A percentile compares a stretch with the other conserved stretches of the same genome.
Conservation (phyloP, 129 eudicot genomes). For the Dittrichia graveolens region DNA sequence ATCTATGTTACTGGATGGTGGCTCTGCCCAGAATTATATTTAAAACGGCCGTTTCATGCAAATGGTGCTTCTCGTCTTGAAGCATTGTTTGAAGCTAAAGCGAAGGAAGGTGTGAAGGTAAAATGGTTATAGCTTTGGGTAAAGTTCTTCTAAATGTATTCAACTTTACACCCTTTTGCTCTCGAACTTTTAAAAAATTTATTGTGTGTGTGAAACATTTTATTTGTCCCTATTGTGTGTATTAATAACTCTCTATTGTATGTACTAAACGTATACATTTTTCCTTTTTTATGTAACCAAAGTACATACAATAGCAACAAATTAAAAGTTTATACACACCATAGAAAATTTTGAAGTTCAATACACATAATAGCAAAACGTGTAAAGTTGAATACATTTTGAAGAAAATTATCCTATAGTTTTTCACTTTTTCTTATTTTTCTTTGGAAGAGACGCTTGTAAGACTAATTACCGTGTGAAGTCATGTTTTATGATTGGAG, state of each 20-base stretch:
- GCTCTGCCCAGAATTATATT: constrained; percentile 94
- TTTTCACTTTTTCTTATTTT: not conserved
- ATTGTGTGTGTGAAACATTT: not conserved
- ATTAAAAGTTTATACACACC: too few relatives aligned
- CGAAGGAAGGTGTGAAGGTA: constrained; percentile 98
- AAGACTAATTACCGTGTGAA: not conserved
- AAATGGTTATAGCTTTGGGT: not conserved
- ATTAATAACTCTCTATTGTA: too few relatives aligned
- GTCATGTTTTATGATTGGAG: not conserved
- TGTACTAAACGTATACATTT: too few relatives aligned
- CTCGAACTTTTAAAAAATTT: not conserved
- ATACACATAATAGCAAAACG: too few relatives aligned
- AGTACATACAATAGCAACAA: too few relatives aligned
- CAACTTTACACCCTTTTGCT: too few relatives aligned
- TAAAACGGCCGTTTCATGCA: constrained; percentile 77
- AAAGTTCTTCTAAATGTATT: too few relatives aligned
- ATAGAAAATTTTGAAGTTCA: too few relatives aligned
- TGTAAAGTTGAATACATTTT: too few relatives aligned
- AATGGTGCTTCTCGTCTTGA: constrained; percentile 78
- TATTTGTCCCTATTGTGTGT: too few relatives aligned
- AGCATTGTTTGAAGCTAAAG: constrained; percentile 85
- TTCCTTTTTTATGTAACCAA: too few relatives aligned
- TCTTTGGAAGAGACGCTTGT: not conserved
- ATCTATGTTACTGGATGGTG: constrained; percentile 98
- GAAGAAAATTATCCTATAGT: not conserved